Conservation (phyloP, 75 land plant species). For the Pinus albicaulis region DNA sequence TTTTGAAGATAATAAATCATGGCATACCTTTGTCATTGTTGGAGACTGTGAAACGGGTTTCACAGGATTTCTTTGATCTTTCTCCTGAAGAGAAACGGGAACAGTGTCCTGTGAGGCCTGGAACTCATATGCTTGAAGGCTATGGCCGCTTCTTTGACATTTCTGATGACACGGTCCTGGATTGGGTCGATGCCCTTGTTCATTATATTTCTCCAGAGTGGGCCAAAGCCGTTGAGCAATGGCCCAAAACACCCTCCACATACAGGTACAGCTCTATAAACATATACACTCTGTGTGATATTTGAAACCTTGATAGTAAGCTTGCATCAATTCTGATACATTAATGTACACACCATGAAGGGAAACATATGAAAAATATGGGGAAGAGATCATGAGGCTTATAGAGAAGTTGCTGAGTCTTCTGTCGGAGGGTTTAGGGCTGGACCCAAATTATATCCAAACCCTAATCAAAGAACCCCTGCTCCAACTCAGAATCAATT, state of each 20-base stretch:
- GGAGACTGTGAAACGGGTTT: not conserved
- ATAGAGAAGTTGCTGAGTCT: not conserved
- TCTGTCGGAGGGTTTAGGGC: conserved; percentile 5
- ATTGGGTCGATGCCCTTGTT: conserved; percentile 16
- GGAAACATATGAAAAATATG: conserved; percentile 6
- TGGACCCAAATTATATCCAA: not conserved
- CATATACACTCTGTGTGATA: not conserved
- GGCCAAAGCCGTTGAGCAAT: conserved; percentile 2
- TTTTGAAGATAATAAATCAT: conserved; percentile 9
- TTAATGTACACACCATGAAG: not conserved
- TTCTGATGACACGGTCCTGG: conserved; percentile 9
- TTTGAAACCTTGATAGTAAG: not conserved
- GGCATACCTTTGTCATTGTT: conserved; percentile 5
- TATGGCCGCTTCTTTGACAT: conserved; percentile 11
- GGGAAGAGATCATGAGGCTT: not conserved
- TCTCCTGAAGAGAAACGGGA: not conserved
- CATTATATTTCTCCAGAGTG: conserved; percentile 9
- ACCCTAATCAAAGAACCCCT: not conserved
- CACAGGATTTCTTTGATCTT: not conserved
- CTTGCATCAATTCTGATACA: not conserved
- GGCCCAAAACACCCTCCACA: conserved; percentile 5
- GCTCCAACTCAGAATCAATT: conserved; percentile 1
- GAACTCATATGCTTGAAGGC: not conserved
- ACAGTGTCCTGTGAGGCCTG: conserved; percentile 10
- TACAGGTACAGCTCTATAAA: conserved; percentile 3